These are phyloP conservation scores for Scopulariopsis brevicaulis DNA, from an alignment of 2,329 filamentous ascomycete species.

Conservation along the genomic window DNA sequence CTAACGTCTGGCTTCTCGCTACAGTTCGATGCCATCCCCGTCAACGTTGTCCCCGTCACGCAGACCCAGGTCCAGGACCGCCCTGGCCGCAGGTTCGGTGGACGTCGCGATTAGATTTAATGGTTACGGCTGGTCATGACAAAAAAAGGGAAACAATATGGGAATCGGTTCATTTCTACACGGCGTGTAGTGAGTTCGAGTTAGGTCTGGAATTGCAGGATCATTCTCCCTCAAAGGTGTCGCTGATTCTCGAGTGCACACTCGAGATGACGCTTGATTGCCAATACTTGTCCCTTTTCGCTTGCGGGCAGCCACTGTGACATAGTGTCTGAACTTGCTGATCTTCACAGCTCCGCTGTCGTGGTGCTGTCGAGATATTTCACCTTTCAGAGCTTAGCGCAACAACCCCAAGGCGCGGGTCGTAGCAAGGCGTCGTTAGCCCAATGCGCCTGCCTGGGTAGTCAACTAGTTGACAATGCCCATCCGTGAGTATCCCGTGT, in stretches of 20 bases:
- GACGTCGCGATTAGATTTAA: constrained; percentile 39
- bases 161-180: constrained; percentile 13
- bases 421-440: background rate
- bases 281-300: constrained; percentile 40
- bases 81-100: constrained; percentile 61
- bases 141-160: constrained; percentile 13
- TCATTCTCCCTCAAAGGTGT: constrained; percentile 66
- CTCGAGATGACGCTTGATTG: constrained; percentile 81
- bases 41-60: constrained; percentile 85
- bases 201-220: constrained; percentile 51
- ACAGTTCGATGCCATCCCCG: constrained; percentile 93
- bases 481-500: background rate
- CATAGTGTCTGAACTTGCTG: background rate
- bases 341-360: background rate
- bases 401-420: background rate
- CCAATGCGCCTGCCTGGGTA: background rate
- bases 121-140: background rate
- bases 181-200: constrained; percentile 44
- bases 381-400: background rate
- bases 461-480: background rate
- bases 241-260: constrained; percentile 58
- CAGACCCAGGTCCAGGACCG: constrained; percentile 84
- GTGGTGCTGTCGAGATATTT: background rate
- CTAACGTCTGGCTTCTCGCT: constrained; percentile 9
- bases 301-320: background rate